phyloP scores from a whole-genome alignment of 805 yeast species.

The Kluyveromyces siamensis region DNA sequence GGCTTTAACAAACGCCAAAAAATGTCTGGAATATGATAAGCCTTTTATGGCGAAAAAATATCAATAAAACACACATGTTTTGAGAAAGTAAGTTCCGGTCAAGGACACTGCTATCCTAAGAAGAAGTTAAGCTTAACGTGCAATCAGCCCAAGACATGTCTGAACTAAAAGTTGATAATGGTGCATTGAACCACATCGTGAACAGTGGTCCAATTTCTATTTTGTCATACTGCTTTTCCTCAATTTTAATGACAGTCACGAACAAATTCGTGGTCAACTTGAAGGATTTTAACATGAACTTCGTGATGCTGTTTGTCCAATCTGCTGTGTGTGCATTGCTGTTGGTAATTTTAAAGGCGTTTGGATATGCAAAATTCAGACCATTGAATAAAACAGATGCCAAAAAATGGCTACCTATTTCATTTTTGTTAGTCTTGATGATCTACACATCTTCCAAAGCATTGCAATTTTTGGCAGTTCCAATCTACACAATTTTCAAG shows the following conservation, averaged over 20 bases:
- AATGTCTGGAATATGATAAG: too few species aligned
- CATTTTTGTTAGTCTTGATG: slow-evolving; percentile 82
- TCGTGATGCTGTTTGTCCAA: slow-evolving; percentile 83
- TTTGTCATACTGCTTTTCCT: slow-evolving; percentile 79
- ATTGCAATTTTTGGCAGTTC: slow-evolving; percentile 80
- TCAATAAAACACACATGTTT: too few species aligned
- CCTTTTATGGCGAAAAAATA: too few species aligned
- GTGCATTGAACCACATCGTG: slow-evolving; percentile 27
- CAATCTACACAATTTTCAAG: slow-evolving; percentile 96
- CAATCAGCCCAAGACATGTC: slow-evolving; percentile 15
- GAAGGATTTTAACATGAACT: slow-evolving; percentile 73
- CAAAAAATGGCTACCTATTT: slow-evolving; percentile 92
- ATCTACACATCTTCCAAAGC: slow-evolving; percentile 96
- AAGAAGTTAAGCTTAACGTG: too few species aligned
- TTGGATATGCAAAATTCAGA: slow-evolving; percentile 79
- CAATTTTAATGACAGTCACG: slow-evolving; percentile 95
- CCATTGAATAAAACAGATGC: slow-evolving; percentile 81
- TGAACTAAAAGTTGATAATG: slow-evolving; percentile 19
- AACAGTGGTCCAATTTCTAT: slow-evolving; percentile 56
- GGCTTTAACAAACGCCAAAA: too few species aligned
- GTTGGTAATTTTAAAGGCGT: slow-evolving; percentile 60
- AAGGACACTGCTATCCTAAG: too few species aligned
- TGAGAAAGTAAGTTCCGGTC: too few species aligned
- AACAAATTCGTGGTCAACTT: slow-evolving; percentile 83
- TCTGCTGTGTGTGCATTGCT: slow-evolving; percentile 72